phyloP scores from a whole-genome alignment of 306 rosid species.

The Inga laurina region DNA sequence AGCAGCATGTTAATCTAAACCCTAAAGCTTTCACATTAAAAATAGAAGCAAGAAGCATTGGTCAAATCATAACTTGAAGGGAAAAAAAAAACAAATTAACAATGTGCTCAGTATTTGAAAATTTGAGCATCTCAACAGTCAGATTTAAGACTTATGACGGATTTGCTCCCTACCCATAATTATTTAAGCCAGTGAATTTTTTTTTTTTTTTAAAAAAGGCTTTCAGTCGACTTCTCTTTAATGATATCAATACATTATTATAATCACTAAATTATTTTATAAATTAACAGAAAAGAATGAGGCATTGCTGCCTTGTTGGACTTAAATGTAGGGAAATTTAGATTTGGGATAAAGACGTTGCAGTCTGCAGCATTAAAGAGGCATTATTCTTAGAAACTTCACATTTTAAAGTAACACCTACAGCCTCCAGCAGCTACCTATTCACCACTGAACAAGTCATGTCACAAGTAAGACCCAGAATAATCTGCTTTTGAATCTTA shows the following conservation, averaged over 20 bases:
- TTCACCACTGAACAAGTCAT: not conserved
- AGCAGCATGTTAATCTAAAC: constrained; percentile 6
- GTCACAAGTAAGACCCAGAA: not conserved
- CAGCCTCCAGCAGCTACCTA: not conserved
- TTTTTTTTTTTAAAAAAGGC: not conserved
- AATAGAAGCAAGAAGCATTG: not conserved
- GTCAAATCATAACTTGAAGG: not conserved
- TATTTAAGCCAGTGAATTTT: not conserved
- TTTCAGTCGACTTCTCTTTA: not conserved
- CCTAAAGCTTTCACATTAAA: not conserved
- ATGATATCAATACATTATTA: not conserved
- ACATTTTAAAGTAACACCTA: not conserved
- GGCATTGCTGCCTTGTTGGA: not conserved
- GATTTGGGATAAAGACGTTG: not conserved
- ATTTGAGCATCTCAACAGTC: constrained; percentile 4
- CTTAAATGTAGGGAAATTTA: not conserved
- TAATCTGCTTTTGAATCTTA: not conserved
- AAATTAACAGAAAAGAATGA: not conserved
- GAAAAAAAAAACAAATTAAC: not conserved
- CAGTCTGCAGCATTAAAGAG: not conserved
- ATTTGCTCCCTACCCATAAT: not conserved
- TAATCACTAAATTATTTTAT: not conserved
- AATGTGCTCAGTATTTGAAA: not conserved
- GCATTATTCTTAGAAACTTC: not conserved
- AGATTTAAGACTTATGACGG: not conserved